Conservation (phyloP, 352 stramenopile species). For the Blastocystis sp. region DNA sequence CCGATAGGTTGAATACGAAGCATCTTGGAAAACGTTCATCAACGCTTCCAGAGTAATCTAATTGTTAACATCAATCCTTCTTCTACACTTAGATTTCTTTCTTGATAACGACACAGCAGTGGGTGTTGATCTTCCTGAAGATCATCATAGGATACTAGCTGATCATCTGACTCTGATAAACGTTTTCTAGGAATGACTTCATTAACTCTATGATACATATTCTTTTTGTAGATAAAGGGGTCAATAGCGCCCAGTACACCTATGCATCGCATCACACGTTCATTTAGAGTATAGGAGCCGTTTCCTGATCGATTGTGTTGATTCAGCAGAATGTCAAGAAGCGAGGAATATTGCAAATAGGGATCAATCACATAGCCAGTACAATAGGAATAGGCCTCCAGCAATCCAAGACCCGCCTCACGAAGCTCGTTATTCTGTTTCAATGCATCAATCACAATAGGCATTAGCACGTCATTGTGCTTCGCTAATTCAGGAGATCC, state of each 20-base stretch:
- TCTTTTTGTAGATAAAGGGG: constrained; percentile 63
- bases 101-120: constrained; percentile 4
- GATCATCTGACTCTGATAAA: constrained; percentile 66
- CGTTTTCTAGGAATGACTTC: neutral
- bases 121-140: constrained; percentile 26
- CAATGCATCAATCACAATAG: constrained; percentile 63
- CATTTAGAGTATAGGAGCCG: constrained; percentile 57
- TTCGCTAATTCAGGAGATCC: constrained; percentile 53
- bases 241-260: constrained; percentile 65
- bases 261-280: constrained; percentile 61
- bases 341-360: constrained; percentile 60
- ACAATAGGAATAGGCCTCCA: constrained; percentile 57
- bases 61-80: constrained; percentile 79
- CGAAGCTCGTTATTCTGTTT: constrained; percentile 63
- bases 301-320: constrained; percentile 51
- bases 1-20: constrained; percentile 87
- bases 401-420: constrained; percentile 16
- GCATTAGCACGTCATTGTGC: constrained; percentile 62
- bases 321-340: constrained; percentile 63
- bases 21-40: constrained; percentile 88
- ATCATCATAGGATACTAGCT: constrained; percentile 67
- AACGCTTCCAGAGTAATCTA: constrained; percentile 93
- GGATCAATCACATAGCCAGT: constrained; percentile 64
- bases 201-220: neutral
- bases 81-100: constrained; percentile 68